These are phyloP conservation scores for Acacia confusa DNA, from an alignment of 306 rosid genomes.

Conservation along the genomic window DNA sequence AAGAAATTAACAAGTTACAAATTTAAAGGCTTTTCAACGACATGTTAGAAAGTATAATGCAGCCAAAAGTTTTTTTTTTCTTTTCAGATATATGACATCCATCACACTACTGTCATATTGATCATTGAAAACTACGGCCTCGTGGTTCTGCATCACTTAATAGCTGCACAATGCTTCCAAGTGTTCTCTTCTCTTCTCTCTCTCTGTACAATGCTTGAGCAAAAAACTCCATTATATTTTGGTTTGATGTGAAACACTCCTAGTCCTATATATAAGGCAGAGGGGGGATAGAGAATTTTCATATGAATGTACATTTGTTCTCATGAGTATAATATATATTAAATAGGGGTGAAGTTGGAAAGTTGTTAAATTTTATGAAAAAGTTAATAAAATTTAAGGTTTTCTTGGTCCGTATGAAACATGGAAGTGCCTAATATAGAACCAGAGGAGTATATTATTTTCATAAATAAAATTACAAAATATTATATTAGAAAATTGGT, in stretches of 20 bases:
- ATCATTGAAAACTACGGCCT: conserved; percentile 3
- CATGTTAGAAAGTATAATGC: conserved; percentile 21
- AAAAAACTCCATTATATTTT: background rate
- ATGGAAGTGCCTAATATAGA: too few relatives aligned
- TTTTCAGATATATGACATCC: background rate
- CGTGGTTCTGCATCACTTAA: background rate
- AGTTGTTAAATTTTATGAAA: too few relatives aligned
- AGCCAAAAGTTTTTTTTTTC: conserved; percentile 30
- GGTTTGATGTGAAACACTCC: background rate
- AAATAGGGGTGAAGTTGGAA: too few relatives aligned
- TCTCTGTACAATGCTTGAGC: background rate
- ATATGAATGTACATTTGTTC: too few relatives aligned
- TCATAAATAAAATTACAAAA: too few relatives aligned
- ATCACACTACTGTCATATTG: background rate
- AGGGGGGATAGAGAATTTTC: too few relatives aligned
- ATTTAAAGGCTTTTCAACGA: background rate
- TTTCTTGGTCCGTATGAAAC: too few relatives aligned
- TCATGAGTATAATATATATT: too few relatives aligned
- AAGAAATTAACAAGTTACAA: background rate
- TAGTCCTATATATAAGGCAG: too few relatives aligned
- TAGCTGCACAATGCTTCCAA: background rate
- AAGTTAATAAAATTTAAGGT: too few relatives aligned
- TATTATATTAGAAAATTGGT: too few relatives aligned
- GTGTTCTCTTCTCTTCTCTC: background rate
- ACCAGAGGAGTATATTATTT: too few relatives aligned